Evolutionary conservation across 352 stramenopile genomes (phyloP).

Genomic region (Phytopythium litorale): DNA sequence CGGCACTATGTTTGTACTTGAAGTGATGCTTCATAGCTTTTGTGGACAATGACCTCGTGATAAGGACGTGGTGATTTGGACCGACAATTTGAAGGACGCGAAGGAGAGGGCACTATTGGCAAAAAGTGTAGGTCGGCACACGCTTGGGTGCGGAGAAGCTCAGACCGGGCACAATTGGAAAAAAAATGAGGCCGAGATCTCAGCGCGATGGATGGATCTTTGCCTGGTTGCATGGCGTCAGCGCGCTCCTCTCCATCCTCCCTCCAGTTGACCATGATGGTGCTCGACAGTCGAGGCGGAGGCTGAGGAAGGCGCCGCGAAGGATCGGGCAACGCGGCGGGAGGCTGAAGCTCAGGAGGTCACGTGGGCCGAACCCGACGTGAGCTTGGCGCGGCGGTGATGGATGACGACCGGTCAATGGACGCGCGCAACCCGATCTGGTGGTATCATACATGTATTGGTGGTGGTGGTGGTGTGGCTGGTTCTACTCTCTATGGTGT

Average conservation of each 20-base stretch:
- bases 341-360: background rate
- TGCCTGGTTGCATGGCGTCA: background rate
- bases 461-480: too few species aligned
- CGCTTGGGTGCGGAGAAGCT: background rate
- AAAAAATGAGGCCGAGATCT: background rate
- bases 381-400: too few species aligned
- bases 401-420: too few species aligned
- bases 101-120: background rate
- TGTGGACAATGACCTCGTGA: background rate
- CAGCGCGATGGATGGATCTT: background rate
- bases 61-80: background rate
- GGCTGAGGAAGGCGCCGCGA: background rate
- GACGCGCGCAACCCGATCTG: too few species aligned
- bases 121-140: background rate
- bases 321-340: slow-evolving; percentile 2
- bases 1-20: background rate
- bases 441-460: too few species aligned
- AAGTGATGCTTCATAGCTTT: background rate
- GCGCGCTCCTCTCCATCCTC: too few species aligned
- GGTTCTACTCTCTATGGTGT: too few species aligned
- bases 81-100: background rate
- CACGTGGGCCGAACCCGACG: background rate
- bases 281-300: background rate
- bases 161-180: background rate
- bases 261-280: too few species aligned